Evolutionary conservation across 176 grass and related monocot species (phyloP), one percentile per base, ranked within the genome.

Genomic region (Ensete glaucum): DNA sequence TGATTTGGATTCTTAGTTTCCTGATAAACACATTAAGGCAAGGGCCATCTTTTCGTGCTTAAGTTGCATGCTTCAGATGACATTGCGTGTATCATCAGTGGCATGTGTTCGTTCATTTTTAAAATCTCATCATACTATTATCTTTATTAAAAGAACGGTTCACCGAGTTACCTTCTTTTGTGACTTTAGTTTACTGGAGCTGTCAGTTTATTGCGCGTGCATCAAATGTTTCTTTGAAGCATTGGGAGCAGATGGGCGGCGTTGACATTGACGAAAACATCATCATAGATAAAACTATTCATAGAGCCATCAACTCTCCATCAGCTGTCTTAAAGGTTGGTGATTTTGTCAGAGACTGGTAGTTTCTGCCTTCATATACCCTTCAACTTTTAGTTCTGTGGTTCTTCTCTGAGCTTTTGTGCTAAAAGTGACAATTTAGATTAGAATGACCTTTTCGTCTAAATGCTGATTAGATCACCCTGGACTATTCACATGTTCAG

Each of bases 221-320:
- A 80, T 99, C 95, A 56, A 99, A 99, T 78, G 67, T 85, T 76
- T 99, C 95, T 78, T 65, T 99, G 84, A 99, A 90, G 84, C 88
- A 87, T 66, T 99, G 95, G 95, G 88, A 82, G 76, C 80, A 93
- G 54, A 87, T 94, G 88, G 95, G 90, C 57, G 95, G 95, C 73
- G 84, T 91, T 71, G 85, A 73, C 56, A 99, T 99, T 34, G 88
- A 99, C 53, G 86, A 99, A 67, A 93, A 94, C 70, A 89, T 99
- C 58, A 82, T 99, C 48, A 91, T 99, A 58, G 95, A 99, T 80
- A 94, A 99, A 79, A 89, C 88, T 51, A 93, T 94, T 78, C 95
- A 99, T 78, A 91, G 85, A 81, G 82, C 73, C 58, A 99, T 99
- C 2, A 76, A 99, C 81, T 89, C 86, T 81, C 87, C 82, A 71